Base-by-base conservation (phyloP, 768 basidiomycete species). In the Phallus indusiatus region DNA sequence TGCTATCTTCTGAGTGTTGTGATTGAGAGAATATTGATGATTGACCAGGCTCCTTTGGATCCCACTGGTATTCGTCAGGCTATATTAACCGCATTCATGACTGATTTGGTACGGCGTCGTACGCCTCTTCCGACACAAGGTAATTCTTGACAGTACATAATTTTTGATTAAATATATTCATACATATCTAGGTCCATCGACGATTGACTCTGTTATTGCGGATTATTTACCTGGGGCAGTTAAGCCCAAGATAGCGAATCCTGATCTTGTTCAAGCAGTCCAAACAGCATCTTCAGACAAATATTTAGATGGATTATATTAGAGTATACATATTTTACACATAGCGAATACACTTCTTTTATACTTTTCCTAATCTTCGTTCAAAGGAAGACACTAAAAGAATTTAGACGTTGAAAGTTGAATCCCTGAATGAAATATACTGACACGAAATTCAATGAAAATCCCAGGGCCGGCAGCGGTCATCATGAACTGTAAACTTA, bases 401-500 rank as follows among this genome's bases (percentile, higher is more conserved):
- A 17, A 1, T n/a, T 53, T 33, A 20, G 33, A 50, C 8, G 50
- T 16, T 6, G 20, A 16, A 60, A 60, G 21, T 28, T 2, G 7
- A 28, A 7, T 21, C 12, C n/a, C 22, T 34, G 34, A 55, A 42
- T 28, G 22, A 24, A 55, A 59, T 16, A 24, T 16, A 76, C 87
- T 68, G 65, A 94, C 94, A 71, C 87, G 79, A 68, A 94, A 94
- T 66, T 95, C 93, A 54, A 95, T 84, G 65, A 93, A 94, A 0
- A 84, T 89, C 55, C 83, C 76, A 53, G 78, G 73, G 20, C 71
- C 74, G 20, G 72, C 78, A 1, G 78, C 68, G 33, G 79, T 86
- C 78, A 96, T 93, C 64, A 96, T 77, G 70, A 96, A 90, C 66
- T 98, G 95, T 60, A 97, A 71, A 65, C 90, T 90, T 37, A 97